Conservation (phyloP, 192 early-diverging fungal species). For the Backusella australiensis region DNA sequence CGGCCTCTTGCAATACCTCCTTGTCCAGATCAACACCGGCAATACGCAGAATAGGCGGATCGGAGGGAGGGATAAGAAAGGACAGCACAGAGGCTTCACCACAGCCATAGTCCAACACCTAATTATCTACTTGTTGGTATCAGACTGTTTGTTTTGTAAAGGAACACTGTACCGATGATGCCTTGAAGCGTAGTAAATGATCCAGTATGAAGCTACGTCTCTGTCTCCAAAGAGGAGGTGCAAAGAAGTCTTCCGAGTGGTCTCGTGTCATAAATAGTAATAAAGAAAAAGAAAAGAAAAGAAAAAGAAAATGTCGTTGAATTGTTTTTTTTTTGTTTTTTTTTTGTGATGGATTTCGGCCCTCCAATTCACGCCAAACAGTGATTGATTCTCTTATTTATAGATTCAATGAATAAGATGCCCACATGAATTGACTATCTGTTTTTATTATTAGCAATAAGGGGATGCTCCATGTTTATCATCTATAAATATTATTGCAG, state of each 20-base stretch:
- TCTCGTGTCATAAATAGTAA: not conserved
- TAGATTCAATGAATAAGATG: no score
- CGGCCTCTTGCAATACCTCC: slow-evolving; percentile 43
- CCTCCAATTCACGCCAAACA: no score
- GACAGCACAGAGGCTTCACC: slow-evolving; percentile 76
- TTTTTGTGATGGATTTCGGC: no score
- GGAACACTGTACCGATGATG: not conserved
- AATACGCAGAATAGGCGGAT: slow-evolving; percentile 56
- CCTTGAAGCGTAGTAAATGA: slow-evolving; percentile 27
- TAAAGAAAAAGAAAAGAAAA: not conserved
- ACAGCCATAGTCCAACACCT: slow-evolving; percentile 88
- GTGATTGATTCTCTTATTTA: no score
- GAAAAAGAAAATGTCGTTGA: not conserved
- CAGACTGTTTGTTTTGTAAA: slow-evolving; percentile 32
- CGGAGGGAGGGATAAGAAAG: slow-evolving; percentile 51
- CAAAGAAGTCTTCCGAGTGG: slow-evolving; percentile 13
- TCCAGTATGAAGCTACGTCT: slow-evolving; percentile 62
- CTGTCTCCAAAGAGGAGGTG: slow-evolving; percentile 83
- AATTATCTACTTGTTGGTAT: slow-evolving; percentile 26
- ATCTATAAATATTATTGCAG: no score
- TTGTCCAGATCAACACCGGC: slow-evolving; percentile 71
- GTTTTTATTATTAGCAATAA: no score
- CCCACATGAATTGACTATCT: no score
- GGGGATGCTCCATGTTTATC: no score
- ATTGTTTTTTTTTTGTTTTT: not conserved